Conservation (phyloP, 108 stramenopile species). For the Pseudonitzschia multistriata region DNA sequence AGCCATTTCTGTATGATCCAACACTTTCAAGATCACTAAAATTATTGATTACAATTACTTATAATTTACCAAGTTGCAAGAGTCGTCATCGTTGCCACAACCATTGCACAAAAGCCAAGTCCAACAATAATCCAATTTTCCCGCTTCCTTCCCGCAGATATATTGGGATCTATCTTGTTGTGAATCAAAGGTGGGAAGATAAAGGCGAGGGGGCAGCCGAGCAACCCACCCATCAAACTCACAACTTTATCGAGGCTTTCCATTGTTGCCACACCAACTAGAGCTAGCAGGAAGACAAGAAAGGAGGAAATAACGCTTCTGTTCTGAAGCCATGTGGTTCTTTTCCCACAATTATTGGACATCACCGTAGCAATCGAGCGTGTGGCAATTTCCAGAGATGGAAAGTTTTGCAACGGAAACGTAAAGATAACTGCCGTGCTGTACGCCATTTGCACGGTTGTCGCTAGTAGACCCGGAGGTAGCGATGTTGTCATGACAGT, state of each 20-base stretch:
- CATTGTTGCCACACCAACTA: slow-evolving; percentile 47
- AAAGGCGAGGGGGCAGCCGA: slow-evolving; percentile 72
- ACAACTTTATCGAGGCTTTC: slow-evolving; percentile 70
- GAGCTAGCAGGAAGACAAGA: slow-evolving; percentile 43
- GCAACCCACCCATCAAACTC: slow-evolving; percentile 54
- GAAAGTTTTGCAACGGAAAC: slow-evolving; percentile 77
- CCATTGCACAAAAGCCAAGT: slow-evolving; percentile 56
- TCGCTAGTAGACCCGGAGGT: slow-evolving; percentile 46
- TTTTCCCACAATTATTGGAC: slow-evolving; percentile 18
- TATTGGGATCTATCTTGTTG: slow-evolving; percentile 40
- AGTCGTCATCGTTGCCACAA: slow-evolving; percentile 46
- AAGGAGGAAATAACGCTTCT: slow-evolving; percentile 46
- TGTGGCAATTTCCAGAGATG: slow-evolving; percentile 63
- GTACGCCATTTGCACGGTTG: slow-evolving; percentile 67
- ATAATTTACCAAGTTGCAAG: slow-evolving; percentile 41
- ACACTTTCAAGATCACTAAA: not conserved
- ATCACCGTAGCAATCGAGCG: slow-evolving; percentile 28
- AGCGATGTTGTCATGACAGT: slow-evolving; percentile 70
- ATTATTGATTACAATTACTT: no score
- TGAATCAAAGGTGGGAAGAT: slow-evolving; percentile 69
- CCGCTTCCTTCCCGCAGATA: slow-evolving; percentile 10
- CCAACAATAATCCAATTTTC: slow-evolving; percentile 37
- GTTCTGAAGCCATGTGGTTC: slow-evolving; percentile 8
- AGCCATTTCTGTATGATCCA: not conserved
- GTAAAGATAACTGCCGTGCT: slow-evolving; percentile 69